A percentile compares a stretch with the other conserved stretches of the same genome.
Conservation (phyloP, 1,139 yeast genomes). For the Nakaseomyces bracarensis region DNA sequence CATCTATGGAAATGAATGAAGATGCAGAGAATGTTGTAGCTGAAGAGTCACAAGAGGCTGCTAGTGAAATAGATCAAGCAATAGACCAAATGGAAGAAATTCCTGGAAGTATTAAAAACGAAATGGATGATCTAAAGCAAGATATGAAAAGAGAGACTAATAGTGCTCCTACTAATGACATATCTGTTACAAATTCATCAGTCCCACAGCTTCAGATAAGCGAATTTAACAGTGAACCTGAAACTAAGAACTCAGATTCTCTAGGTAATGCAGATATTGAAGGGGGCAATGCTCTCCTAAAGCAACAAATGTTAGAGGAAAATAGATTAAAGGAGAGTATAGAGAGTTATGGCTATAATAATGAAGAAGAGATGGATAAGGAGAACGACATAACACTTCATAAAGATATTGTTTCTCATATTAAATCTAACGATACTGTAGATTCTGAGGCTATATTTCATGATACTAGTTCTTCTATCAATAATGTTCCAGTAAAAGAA, state of each 20-base stretch:
- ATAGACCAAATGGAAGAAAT: neutral
- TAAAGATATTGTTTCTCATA: slow-evolving; percentile 2
- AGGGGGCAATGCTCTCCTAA: neutral
- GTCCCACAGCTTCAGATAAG: too few species aligned
- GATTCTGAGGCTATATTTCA: slow-evolving; percentile 3
- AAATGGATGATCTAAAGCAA: neutral
- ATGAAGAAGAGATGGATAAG: neutral
- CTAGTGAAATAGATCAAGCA: neutral
- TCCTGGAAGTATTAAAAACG: slow-evolving; percentile 2
- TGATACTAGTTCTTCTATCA: slow-evolving; percentile 6
- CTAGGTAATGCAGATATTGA: neutral
- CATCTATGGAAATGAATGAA: too few species aligned
- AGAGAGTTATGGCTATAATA: neutral
- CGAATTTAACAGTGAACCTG: too few species aligned
- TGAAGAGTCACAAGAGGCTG: neutral
- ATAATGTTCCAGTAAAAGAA: neutral
- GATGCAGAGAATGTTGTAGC: neutral
- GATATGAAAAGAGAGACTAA: neutral
- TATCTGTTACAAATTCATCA: too few species aligned
- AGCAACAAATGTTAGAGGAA: slow-evolving; percentile 5
- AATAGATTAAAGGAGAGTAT: slow-evolving; percentile 5
- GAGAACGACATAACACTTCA: slow-evolving; percentile 1
- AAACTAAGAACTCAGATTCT: too few species aligned
- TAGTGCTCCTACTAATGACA: neutral
- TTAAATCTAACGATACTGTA: neutral